Base-by-base conservation (phyloP, 2,329 filamentous ascomycete species). In the Neopestalotiopsis sp. region DNA sequence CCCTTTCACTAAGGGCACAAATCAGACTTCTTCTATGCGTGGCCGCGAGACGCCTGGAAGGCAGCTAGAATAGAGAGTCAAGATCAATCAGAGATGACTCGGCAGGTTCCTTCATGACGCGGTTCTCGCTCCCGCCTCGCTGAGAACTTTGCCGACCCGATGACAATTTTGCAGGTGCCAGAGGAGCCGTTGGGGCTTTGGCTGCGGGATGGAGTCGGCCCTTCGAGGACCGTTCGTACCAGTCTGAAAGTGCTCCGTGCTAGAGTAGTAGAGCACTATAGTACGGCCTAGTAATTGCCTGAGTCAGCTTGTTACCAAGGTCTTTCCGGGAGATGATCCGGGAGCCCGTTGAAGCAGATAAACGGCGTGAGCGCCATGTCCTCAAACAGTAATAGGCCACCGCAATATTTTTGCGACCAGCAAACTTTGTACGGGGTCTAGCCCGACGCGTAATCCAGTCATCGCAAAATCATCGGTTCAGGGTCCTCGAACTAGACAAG, bases 131-230 rank as follows among this genome's bases (percentile, higher is more conserved):
- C 45, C 45, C 45, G 45, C 24, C 24, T 14, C 24, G 14, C 57
- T 59, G 30, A 24, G 57, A 59, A 59, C 57, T 14, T 59, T 59
- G 57, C 57, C 57, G 57, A 30, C 57, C 57, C 4, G 24, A 30
- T 34, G 49, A 12, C 49, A 59, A 17, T 59, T 28, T 12, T 59
- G n/a, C 57, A 32, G 57, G 14, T 38, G 34, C 34, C 34, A 32
- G 17, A 52, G 7, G 45, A 52, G 45, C 45, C 45, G 45, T 52
- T 52, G n/a, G 9, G 24, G 17, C 17, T 52, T 52, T 52, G 45
- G 45, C 3, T 17, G 45, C n/a, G 9, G 45, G 45, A 52, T 52
- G 45, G 45, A 52, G 45, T 52, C 45, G 45, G 45, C 17, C 45
- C 45, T 24, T 52, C 45, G 3, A 52, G 20, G 17, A 20, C 45